These are phyloP conservation scores for Fusarium papillatum DNA, from an alignment of 2,329 filamentous ascomycete species.

Conservation along the genomic window DNA sequence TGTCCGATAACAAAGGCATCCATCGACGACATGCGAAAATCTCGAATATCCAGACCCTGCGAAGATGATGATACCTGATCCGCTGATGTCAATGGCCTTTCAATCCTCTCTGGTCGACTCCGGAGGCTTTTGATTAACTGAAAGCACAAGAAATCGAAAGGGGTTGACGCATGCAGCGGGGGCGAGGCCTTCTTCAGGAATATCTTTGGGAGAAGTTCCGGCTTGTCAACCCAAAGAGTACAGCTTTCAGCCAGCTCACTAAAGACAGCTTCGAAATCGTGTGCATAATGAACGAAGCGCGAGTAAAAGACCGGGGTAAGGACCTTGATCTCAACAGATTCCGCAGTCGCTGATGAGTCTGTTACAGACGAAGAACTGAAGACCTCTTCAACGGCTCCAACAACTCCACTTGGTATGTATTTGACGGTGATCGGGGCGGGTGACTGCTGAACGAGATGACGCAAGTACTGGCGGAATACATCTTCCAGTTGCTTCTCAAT, in stretches of 20 bases:
- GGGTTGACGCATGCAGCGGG: slow-evolving; percentile 49
- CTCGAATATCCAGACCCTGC: slow-evolving; percentile 56
- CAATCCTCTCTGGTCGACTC: slow-evolving; percentile 55
- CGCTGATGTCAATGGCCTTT: slow-evolving; percentile 56
- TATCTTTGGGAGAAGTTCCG: slow-evolving; percentile 62
- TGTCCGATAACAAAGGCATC: slow-evolving; percentile 61
- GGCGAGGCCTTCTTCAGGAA: slow-evolving; percentile 56
- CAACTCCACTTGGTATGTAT: slow-evolving; percentile 67
- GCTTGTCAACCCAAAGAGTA: slow-evolving; percentile 70
- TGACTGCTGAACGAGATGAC: slow-evolving; percentile 62
- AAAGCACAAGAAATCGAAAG: slow-evolving; percentile 57
- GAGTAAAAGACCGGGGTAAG: slow-evolving; percentile 77
- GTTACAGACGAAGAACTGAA: slow-evolving; percentile 51
- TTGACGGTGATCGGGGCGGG: slow-evolving; percentile 60
- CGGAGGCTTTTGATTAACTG: slow-evolving; percentile 60
- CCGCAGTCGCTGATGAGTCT: slow-evolving; percentile 26
- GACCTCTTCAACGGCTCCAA: slow-evolving; percentile 51
- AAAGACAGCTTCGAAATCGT: slow-evolving; percentile 73
- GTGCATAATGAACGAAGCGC: slow-evolving; percentile 73
- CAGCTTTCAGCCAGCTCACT: slow-evolving; percentile 70
- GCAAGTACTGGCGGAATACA: slow-evolving; percentile 63
- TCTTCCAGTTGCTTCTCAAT: slow-evolving; percentile 63
- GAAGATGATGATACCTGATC: slow-evolving; percentile 25
- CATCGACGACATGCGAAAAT: slow-evolving; percentile 64
- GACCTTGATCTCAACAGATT: slow-evolving; percentile 68